A percentile compares a stretch with the other conserved stretches of the same genome.
Conservation (phyloP, 495 filamentous ascomycete genomes). For the Aspergillus sclerotioniger region DNA sequence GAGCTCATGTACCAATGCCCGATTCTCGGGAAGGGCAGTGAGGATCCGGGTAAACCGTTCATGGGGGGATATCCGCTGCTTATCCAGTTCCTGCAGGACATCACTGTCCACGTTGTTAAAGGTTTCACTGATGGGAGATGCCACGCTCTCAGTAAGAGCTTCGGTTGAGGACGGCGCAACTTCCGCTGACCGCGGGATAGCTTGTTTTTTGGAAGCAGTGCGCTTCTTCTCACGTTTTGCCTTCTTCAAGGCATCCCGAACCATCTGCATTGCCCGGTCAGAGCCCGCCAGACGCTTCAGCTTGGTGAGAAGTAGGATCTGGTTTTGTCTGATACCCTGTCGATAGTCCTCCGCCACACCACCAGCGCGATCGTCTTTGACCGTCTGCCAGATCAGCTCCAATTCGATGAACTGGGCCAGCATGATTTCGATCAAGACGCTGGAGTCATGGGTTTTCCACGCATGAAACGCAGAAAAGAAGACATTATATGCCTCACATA, state of each 20-base stretch:
- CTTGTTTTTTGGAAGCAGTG: conserved; percentile 53
- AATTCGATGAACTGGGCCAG: conserved; percentile 91
- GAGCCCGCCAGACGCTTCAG: conserved; percentile 87
- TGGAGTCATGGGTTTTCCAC: conserved; percentile 92
- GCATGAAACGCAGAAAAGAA: conserved; percentile 91
- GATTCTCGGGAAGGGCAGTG: conserved; percentile 76
- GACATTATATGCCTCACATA: conserved; percentile 65
- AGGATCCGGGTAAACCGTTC: conserved; percentile 53
- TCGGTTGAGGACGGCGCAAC: conserved; percentile 33
- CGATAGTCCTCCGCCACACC: conserved; percentile 85
- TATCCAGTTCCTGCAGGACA: conserved; percentile 39
- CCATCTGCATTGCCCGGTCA: conserved; percentile 76
- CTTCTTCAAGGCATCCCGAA: conserved; percentile 77
- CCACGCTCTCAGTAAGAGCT: conserved; percentile 40
- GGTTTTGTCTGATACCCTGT: conserved; percentile 90
- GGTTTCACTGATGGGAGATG: conserved; percentile 47
- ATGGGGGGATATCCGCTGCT: conserved; percentile 37
- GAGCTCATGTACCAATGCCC: conserved; percentile 84
- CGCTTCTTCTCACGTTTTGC: conserved; percentile 67
- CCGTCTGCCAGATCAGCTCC: conserved; percentile 93
- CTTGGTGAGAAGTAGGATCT: conserved; percentile 80
- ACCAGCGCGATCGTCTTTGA: conserved; percentile 85
- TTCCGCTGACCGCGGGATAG: conserved; percentile 55
- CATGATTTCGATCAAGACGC: conserved; percentile 89
- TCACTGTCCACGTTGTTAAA: conserved; percentile 41